A percentile compares a stretch with the other conserved stretches of the same genome.
phyloP scores from a whole-genome alignment of 441 rosid species.

The Pelargonium myrrhifolium region DNA sequence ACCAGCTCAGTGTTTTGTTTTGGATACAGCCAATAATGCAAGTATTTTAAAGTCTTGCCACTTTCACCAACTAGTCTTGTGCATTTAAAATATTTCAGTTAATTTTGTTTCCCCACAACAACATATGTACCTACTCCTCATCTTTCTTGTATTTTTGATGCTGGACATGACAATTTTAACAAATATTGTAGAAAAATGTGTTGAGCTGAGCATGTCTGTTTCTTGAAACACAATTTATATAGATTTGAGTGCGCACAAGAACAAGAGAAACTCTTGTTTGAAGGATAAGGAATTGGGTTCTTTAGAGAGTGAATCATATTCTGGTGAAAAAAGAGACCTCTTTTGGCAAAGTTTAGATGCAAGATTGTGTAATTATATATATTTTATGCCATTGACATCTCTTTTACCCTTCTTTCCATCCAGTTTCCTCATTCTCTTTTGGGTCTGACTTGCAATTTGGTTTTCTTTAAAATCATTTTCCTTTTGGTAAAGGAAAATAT shows the following conservation, averaged over 20 bases:
- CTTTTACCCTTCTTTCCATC: not conserved
- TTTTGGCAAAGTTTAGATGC: constrained; percentile 18
- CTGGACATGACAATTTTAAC: constrained; percentile 35
- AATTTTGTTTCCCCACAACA: constrained; percentile 26
- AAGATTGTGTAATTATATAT: not conserved
- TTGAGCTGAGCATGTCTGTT: constrained; percentile 39
- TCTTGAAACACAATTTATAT: constrained; percentile 13
- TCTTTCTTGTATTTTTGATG: constrained; percentile 28
- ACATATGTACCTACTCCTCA: constrained; percentile 35
- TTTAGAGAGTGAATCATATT: constrained; percentile 23
- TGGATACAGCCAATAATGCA: constrained; percentile 7
- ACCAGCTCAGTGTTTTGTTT: no score
- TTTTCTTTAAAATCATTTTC: constrained; percentile 21
- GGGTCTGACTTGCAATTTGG: not conserved
- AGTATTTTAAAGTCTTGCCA: constrained; percentile 11
- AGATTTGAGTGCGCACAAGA: constrained; percentile 24
- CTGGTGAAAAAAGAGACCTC: constrained; percentile 21
- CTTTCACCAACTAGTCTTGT: constrained; percentile 35
- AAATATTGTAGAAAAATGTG: constrained; percentile 28
- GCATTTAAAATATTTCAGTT: constrained; percentile 31
- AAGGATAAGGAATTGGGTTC: constrained; percentile 39
- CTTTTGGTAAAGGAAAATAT: constrained; percentile 17
- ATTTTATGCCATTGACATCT: constrained; percentile 10
- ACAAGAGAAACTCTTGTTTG: no score
- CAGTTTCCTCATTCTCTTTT: constrained; percentile 6